Base-by-base conservation (phyloP, 2,329 filamentous ascomycete species). In the Claviceps maximensis region DNA sequence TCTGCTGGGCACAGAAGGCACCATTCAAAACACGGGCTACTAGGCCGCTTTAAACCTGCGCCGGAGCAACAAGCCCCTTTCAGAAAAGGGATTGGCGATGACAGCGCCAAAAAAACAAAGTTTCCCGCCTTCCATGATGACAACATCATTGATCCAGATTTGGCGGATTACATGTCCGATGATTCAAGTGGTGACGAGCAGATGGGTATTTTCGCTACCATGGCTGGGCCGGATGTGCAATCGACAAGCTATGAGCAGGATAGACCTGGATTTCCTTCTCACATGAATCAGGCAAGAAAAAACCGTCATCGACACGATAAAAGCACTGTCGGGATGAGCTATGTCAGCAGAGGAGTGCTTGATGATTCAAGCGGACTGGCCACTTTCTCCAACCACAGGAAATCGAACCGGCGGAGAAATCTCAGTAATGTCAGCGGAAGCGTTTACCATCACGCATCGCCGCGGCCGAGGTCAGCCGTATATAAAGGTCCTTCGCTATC, bases 111-210 rank as follows among this genome's bases (percentile, higher is more conserved):
- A 57, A 84, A 83, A 57, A 73, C 80, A 8, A 81, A 82, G 44
- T 77, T 95, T 38, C 85, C 90, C 17, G 89, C 89, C n/a, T 97
- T 98, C 61, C 93, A 98, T 65, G 89, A 93, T 63, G 93, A 98
- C 71, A 97, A 93, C 63, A 95, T 98, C 60, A 97, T 98, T 60
- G 93, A 98, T 64, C 93, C 93, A 1, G 93, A 98, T 62, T 74
- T 98, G 52, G 91, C 90, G 5, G 87, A 89, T 36, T 98, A 94
- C 69, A 86, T 98, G 76, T 98, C 93, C 7, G 93, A 98, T 65
- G 89, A 87, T 48, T 95, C 90, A 1, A 96, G 89, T 61, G 91
- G 87, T 40, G 90, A 95, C 61, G 90, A 98, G 58, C 87, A 94
- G 60, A 84, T 90, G 69, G 90, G 85, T 62, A 84, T 96, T 13